Conservation (phyloP, 78 protist species). For the Parvularia atlantis region DNA sequence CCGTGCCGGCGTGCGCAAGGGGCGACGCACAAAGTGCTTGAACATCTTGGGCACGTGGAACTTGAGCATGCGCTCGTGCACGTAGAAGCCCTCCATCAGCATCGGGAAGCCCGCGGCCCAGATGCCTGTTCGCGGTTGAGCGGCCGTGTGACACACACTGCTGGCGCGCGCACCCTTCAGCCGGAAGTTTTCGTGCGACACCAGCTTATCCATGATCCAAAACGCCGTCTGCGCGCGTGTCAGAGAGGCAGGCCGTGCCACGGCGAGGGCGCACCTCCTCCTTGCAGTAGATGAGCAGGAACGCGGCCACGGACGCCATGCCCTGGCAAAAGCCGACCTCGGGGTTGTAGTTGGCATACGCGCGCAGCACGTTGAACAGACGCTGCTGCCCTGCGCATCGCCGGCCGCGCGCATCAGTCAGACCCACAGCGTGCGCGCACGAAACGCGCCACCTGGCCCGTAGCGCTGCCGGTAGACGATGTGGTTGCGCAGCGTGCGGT, state of each 20-base stretch:
- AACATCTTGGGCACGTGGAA: not conserved
- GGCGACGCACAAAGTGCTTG: not conserved
- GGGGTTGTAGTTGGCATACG: slow-evolving; percentile 48
- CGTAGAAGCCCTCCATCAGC: not conserved
- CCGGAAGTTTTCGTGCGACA: slow-evolving; percentile 5
- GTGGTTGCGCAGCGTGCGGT: slow-evolving; percentile 55
- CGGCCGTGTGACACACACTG: not conserved
- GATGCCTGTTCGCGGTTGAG: not conserved
- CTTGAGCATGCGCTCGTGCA: not conserved
- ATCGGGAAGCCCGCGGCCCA: slow-evolving; percentile 5
- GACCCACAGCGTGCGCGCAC: not conserved
- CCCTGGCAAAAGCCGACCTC: slow-evolving; percentile 73
- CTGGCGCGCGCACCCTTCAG: too few relatives aligned
- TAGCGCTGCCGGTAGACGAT: slow-evolving; percentile 26
- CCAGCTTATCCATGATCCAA: not conserved
- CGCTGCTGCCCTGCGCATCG: slow-evolving; percentile 13
- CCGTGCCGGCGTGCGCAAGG: not conserved
- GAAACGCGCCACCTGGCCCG: not conserved
- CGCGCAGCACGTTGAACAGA: slow-evolving; percentile 45
- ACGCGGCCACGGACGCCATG: slow-evolving; percentile 59
- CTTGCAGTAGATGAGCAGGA: slow-evolving; percentile 56
- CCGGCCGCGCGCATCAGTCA: not conserved
- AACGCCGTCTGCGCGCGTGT: not conserved
- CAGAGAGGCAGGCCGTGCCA: not conserved
- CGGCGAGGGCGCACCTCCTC: slow-evolving; percentile 30